These are phyloP conservation scores for Scenedesmus sp. DNA, from an alignment of 163 green algal species.

Conservation along the genomic window DNA sequence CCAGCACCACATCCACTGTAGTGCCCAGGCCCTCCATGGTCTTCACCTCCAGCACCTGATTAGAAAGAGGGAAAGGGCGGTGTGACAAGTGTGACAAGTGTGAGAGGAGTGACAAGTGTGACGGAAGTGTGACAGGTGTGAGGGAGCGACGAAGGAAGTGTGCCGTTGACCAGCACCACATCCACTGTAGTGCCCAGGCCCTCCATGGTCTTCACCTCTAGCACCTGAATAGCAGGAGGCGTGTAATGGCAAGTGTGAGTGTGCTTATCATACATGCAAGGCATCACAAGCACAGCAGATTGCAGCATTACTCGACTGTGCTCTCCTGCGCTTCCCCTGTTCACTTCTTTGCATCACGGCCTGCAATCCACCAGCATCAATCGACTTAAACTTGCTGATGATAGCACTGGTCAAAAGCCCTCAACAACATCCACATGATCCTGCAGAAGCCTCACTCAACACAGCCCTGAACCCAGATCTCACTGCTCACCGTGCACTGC, in stretches of 20 bases:
- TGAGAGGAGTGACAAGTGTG: neutral
- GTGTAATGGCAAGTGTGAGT: neutral
- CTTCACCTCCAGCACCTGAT: constrained; percentile 90
- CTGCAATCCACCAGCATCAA: too few species aligned
- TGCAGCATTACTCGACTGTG: too few species aligned
- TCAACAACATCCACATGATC: neutral
- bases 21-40: constrained; percentile 96
- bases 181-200: constrained; percentile 95
- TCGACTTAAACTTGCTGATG: too few species aligned
- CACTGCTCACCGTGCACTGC: constrained; percentile 58
- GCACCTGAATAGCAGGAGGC: constrained; percentile 38
- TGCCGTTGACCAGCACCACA: constrained; percentile 94
- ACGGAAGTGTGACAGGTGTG: neutral
- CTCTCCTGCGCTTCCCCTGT: too few species aligned
- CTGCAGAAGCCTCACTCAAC: neutral
- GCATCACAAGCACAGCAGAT: too few species aligned
- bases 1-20: constrained; percentile 95
- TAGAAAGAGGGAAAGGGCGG: too few species aligned
- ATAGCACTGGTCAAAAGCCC: too few species aligned
- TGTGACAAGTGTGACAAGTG: neutral
- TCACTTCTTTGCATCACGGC: too few species aligned
- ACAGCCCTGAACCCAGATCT: neutral
- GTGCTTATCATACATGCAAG: too few species aligned
- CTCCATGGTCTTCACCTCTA: constrained; percentile 97
- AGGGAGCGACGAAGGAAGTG: constrained; percentile 53